A percentile compares a stretch with the other conserved stretches of the same genome.
Evolutionary conservation across 805 yeast species (phyloP).

Genomic region (Starmerella tilneyi): DNA sequence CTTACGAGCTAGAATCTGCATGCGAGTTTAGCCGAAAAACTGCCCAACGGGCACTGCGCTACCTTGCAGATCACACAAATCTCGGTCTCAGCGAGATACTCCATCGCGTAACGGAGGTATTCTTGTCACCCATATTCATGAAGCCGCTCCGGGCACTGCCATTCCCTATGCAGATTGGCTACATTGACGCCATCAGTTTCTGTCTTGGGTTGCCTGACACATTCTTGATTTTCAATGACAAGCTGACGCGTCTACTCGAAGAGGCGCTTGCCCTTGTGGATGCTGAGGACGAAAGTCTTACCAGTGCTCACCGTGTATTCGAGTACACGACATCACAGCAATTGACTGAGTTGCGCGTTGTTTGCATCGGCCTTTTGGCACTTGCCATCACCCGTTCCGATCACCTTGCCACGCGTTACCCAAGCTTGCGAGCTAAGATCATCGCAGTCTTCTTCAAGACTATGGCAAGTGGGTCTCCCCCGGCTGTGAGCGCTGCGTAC

Average conservation of each 20-base stretch:
- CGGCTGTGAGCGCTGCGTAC: constrained; percentile 88
- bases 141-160: constrained; percentile 95
- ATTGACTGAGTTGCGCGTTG: constrained; percentile 74
- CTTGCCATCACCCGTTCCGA: constrained; percentile 70
- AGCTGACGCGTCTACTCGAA: constrained; percentile 66
- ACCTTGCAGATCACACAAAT: constrained; percentile 57
- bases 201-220: constrained; percentile 73
- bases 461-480: constrained; percentile 69
- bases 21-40: constrained; percentile 72
- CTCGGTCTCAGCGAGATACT: constrained; percentile 66
- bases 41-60: constrained; percentile 58
- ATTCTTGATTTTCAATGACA: constrained; percentile 79
- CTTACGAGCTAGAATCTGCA: constrained; percentile 85
- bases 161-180: constrained; percentile 97
- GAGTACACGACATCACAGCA: constrained; percentile 87
- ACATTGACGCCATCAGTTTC: constrained; percentile 92
- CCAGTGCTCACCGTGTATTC: constrained; percentile 72
- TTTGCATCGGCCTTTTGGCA: constrained; percentile 74
- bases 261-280: constrained; percentile 93
- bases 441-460: constrained; percentile 93
- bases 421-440: constrained; percentile 62
- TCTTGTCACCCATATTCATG: constrained; percentile 89
- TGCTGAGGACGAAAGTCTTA: constrained; percentile 92
- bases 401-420: constrained; percentile 55
- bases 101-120: constrained; percentile 68